Evolutionary conservation across 495 filamentous ascomycete species (phyloP).

Genomic region (Entonaema liquescens): DNA sequence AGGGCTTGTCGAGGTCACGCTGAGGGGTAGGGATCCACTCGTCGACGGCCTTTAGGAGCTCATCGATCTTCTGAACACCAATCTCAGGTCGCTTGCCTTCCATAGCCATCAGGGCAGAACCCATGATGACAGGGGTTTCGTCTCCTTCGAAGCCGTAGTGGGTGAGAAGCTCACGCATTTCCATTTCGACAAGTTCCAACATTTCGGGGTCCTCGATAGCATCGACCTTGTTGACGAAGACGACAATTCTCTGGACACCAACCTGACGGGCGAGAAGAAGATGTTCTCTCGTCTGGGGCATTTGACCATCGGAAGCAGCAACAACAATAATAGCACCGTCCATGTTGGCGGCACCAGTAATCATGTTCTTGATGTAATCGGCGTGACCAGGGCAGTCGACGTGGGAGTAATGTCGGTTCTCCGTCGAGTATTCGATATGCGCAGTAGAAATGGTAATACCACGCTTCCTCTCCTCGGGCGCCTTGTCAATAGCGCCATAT

Average conservation of each 20-base stretch:
- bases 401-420: constrained; percentile 94
- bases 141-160: constrained; percentile 98
- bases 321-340: constrained; percentile 98
- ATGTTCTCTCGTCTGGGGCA: constrained; percentile 99
- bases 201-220: constrained; percentile 96
- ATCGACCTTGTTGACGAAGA: constrained; percentile 99
- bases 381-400: constrained; percentile 99
- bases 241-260: constrained; percentile 95
- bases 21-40: constrained; percentile 94
- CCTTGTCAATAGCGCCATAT: constrained; percentile 98
- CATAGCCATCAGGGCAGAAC: constrained; percentile 95
- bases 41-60: constrained; percentile 89
- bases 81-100: constrained; percentile 88
- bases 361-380: constrained; percentile 99
- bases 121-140: constrained; percentile 94
- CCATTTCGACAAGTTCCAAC: constrained; percentile 99
- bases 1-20: constrained; percentile 93
- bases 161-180: constrained; percentile 95
- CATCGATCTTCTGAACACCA: constrained; percentile 83
- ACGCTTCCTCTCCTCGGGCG: constrained; percentile 98
- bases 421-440: constrained; percentile 97
- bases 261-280: constrained; percentile 97
- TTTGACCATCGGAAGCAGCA: constrained; percentile 97
- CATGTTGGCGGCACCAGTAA: constrained; percentile 96
- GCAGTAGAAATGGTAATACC: constrained; percentile 99